These are phyloP conservation scores for Cydonia oblonga DNA, from an alignment of 331 rosid species.

Conservation along the genomic window DNA sequence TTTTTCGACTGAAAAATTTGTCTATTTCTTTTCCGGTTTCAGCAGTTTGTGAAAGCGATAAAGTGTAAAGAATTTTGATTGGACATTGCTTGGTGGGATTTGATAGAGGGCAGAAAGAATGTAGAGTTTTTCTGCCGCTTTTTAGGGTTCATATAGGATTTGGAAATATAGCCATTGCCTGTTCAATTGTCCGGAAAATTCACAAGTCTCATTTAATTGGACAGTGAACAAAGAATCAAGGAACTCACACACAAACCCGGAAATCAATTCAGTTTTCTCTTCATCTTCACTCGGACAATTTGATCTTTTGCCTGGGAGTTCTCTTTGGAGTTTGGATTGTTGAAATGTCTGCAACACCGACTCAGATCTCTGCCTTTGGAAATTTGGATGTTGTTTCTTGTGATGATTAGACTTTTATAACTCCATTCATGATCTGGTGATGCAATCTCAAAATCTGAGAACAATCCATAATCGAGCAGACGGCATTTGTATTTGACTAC, in stretches of 20 bases:
- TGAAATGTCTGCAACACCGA: background rate
- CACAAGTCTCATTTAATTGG: background rate
- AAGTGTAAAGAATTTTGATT: background rate
- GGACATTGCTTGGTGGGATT: background rate
- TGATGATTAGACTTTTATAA: background rate
- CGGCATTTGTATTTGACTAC: background rate
- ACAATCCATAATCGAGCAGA: background rate
- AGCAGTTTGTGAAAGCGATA: background rate
- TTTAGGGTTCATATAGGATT: background rate
- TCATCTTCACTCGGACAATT: background rate
- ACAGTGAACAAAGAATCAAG: background rate
- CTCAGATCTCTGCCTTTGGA: constrained; percentile 12
- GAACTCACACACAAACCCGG: background rate
- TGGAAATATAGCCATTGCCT: background rate
- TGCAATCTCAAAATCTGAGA: background rate
- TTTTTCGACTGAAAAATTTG: background rate
- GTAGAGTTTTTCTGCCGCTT: background rate
- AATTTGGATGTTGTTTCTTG: background rate
- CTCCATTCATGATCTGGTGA: background rate
- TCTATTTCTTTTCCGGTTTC: background rate
- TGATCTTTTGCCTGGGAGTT: background rate
- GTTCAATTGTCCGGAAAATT: background rate
- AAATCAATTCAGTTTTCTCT: background rate
- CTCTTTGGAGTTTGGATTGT: background rate
- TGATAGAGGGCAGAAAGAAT: background rate